Evolutionary conservation across 139 green algal genomes (phyloP).

Genomic region (Spirogloea muscicola): DNA sequence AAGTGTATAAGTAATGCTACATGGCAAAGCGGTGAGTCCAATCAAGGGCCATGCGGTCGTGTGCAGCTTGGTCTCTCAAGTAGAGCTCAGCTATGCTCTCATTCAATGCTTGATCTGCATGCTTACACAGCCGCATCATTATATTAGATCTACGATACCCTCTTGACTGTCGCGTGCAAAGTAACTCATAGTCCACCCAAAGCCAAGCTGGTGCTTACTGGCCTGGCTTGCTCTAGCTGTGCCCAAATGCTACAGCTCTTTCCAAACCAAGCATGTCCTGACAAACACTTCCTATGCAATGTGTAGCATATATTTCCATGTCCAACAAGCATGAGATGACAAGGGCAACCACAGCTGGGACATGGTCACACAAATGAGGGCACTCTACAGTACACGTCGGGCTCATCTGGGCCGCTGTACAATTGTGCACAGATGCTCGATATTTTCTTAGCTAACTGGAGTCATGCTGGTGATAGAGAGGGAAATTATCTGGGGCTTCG

Average conservation of each 20-base stretch:
- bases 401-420: no score
- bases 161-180: not conserved
- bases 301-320: no score
- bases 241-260: not conserved
- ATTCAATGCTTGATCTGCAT: constrained; percentile 84
- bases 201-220: no score
- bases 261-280: not conserved
- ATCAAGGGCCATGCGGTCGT: constrained; percentile 85
- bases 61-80: constrained; percentile 69
- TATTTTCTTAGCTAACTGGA: not conserved
- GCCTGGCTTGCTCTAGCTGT: no score
- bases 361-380: no score
- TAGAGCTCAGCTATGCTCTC: constrained; percentile 84
- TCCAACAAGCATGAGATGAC: no score
- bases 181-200: no score
- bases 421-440: not conserved
- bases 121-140: not conserved
- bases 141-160: not conserved
- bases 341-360: no score
- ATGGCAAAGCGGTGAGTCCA: constrained; percentile 86
- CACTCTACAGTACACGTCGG: no score
- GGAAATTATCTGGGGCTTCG: not conserved
- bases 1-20: no score
- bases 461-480: not conserved
- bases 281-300: no score